Base-by-base conservation (phyloP, 768 basidiomycete species). In the Lepiota subincarnata region DNA sequence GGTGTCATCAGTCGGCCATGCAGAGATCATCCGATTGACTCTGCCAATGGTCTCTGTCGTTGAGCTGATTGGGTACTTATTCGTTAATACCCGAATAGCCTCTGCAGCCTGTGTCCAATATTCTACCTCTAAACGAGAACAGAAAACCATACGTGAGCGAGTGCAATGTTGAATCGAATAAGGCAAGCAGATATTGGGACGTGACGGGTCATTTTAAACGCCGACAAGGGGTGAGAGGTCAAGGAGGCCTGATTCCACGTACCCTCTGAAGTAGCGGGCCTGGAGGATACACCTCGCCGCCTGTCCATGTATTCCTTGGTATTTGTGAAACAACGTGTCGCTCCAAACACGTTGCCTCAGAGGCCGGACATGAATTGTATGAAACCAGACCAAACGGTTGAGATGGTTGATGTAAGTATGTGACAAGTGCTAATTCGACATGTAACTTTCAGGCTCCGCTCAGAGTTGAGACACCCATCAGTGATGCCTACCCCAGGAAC, bases 231-330 rank as follows among this genome's bases (percentile, higher is more conserved):
- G 22, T 43, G 49, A 38, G 41, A 55, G 53, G 31, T 1, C 31
- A 31, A 11, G 50, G 31, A 39, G 22, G 18, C 28, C 24, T 51
- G 50, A 38, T 50, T 34, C 41, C 50, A 66, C 73, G 55, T 66
- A 86, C 89, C 89, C 85, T 91, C 89, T 6, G 83, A 81, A 24
- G 86, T 84, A 56, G 84, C 83, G 57, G 87, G 87, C 55, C 86
- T 81, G 36, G 76, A 71, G 48, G 79, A 70, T 40, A 76, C 66
- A 60, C 75, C 78, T 63, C 88, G 80, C 63, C 86, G 78, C 70
- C 84, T 78, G 60, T 88, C 82, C 86, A 88, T 88, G 56, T 57
- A 56, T 55, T 22, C 3, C 26, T 57, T 50, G 47, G 22, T 49
- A 16, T 50, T 57, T 22, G 22, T 40, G 43, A 50, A 38, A 46